phyloP scores from a whole-genome alignment of 768 basidiomycete genomes.

The Trametes cingulata region DNA sequence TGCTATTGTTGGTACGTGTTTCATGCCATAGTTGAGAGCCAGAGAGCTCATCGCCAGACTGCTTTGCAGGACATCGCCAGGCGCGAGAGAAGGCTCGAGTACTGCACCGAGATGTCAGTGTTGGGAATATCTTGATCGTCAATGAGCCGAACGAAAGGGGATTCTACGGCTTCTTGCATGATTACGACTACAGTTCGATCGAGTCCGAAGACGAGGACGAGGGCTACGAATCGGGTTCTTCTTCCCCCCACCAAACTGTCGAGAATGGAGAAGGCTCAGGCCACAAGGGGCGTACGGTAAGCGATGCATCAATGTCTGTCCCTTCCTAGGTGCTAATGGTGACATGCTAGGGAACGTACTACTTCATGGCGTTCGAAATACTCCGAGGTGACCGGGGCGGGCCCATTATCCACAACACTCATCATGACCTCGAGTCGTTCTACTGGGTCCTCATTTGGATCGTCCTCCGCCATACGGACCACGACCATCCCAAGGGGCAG shows the following conservation, averaged over 20 bases:
- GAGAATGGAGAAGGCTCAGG: background rate
- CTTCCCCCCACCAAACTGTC: no score
- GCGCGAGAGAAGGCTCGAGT: slow-evolving; percentile 11
- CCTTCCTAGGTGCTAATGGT: background rate
- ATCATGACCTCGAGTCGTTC: slow-evolving; percentile 22
- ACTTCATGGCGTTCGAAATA: background rate
- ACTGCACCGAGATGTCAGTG: slow-evolving; percentile 21
- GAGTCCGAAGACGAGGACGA: background rate
- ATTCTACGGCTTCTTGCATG: slow-evolving; percentile 14
- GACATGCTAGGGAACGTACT: background rate
- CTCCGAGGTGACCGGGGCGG: background rate
- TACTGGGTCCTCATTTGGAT: slow-evolving; percentile 19
- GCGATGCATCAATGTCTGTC: background rate
- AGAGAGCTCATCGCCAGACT: background rate
- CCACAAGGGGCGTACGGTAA: slow-evolving; percentile 7
- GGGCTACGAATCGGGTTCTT: no score
- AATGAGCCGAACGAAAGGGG: background rate
- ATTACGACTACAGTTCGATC: slow-evolving; percentile 20
- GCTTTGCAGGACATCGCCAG: slow-evolving; percentile 3
- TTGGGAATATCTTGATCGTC: slow-evolving; percentile 16
- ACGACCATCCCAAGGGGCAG: background rate
- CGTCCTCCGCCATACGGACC: slow-evolving; percentile 4
- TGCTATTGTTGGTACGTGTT: slow-evolving; percentile 3
- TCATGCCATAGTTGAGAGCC: no score
- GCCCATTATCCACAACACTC: background rate